A percentile compares a stretch with the other conserved stretches of the same genome.
Conservation (phyloP, 192 early-diverging fungal genomes). For the Entomortierella chlamydospora region DNA sequence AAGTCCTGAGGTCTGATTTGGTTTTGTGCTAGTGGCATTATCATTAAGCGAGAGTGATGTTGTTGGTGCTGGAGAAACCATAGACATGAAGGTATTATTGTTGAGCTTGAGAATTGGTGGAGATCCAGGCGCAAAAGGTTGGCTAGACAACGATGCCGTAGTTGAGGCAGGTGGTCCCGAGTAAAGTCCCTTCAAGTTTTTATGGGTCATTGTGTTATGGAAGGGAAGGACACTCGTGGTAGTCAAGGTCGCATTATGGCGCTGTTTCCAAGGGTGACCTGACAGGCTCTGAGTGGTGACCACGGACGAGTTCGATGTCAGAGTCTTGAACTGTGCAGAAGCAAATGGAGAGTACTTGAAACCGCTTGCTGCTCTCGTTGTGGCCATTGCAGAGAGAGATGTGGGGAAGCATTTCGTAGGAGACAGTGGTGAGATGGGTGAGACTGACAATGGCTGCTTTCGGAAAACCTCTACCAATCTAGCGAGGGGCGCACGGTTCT, state of each 20-base stretch:
- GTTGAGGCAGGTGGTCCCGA: not conserved
- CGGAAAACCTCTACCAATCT: not conserved
- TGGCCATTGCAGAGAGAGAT: not conserved
- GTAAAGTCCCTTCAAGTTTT: not conserved
- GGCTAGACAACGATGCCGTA: not conserved
- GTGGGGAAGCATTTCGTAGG: slow-evolving; percentile 10
- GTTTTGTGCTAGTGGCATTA: slow-evolving; percentile 1
- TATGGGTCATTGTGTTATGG: not conserved
- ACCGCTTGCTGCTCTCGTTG: not conserved
- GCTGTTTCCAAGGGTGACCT: slow-evolving; percentile 31
- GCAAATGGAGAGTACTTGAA: slow-evolving; percentile 10
- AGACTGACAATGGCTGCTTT: slow-evolving; percentile 1
- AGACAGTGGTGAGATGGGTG: slow-evolving; percentile 15
- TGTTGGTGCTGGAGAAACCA: slow-evolving; percentile 5
- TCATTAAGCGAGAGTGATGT: not conserved
- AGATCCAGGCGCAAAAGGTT: no score
- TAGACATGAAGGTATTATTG: not conserved
- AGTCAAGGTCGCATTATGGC: slow-evolving; percentile 35
- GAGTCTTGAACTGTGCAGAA: slow-evolving; percentile 29
- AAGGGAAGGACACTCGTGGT: slow-evolving; percentile 12
- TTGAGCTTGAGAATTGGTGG: not conserved
- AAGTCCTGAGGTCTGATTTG: slow-evolving; percentile 6
- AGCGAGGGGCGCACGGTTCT: not conserved
- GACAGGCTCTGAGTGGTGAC: slow-evolving; percentile 8
- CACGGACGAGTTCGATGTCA: slow-evolving; percentile 18